Evolutionary conservation across 768 basidiomycete species (phyloP).

Genomic region (Termitomyces sp.): DNA sequence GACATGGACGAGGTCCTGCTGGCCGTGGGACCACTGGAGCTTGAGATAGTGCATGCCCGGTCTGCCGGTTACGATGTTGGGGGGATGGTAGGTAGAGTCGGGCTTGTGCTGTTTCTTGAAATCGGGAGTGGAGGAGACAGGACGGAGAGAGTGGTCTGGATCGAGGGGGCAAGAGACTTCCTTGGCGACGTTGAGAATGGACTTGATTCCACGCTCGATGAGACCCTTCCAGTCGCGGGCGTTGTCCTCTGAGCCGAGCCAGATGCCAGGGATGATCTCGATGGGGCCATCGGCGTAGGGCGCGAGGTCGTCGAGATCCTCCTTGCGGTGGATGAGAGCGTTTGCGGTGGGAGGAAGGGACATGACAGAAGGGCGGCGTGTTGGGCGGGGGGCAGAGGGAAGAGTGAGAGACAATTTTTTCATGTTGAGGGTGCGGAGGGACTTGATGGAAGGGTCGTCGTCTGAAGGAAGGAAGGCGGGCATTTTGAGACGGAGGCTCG

Average conservation of each 20-base stretch:
- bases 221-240: conserved; percentile 78
- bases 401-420: conserved; percentile 74
- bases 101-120: conserved; percentile 38
- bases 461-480: conserved; percentile 55
- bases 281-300: conserved; percentile 82
- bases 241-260: conserved; percentile 92
- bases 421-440: conserved; percentile 53
- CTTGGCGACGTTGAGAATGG: conserved; percentile 90
- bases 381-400: conserved; percentile 42
- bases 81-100: conserved; percentile 59
- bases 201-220: conserved; percentile 66
- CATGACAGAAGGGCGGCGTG: conserved; percentile 65
- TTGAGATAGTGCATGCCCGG: conserved; percentile 87
- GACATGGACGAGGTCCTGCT: conserved; percentile 75
- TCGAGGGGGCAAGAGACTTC: conserved; percentile 80
- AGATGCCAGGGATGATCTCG: conserved; percentile 82
- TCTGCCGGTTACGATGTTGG: conserved; percentile 65
- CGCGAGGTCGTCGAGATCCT: conserved; percentile 54
- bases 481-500: conserved; percentile 24
- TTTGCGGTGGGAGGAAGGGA: conserved; percentile 62
- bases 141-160: conserved; percentile 44
- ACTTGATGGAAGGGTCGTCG: conserved; percentile 42
- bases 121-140: conserved; percentile 68
- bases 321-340: conserved; percentile 58
- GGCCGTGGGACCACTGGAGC: conserved; percentile 92